Evolutionary conservation across 805 yeast species (phyloP), one percentile per base, ranked within the genome.

Genomic region (Hemisphaericaspora nanyangensis): DNA sequence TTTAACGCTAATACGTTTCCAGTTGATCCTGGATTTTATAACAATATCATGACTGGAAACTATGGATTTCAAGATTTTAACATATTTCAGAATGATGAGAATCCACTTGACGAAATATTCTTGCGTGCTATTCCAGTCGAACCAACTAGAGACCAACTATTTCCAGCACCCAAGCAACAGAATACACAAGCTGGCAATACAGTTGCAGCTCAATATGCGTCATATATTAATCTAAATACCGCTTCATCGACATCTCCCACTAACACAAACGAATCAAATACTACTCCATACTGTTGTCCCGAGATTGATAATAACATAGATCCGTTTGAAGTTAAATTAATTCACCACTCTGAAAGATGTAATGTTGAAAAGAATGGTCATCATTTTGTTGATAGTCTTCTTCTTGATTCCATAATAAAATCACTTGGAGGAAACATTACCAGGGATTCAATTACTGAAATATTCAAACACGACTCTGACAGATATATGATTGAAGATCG

Each of bases 21-120:
- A 8, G 26, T 22, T 3, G 26, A 22, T 22, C 26, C 26, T 2
- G 26, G 26, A 22, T 22, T 22, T 22, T 12, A 22, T 8, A 22
- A 22, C 11, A 22, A 22, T 22, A 22, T 12, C 3, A 22, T 22
- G 8, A 22, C 26, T 2, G 26, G 5, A 11, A 25, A 18, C 16
- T 49, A 58, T 25, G 64, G 60, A 4, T 49, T 63, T n/a, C 69
- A 58, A 24, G 70, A 68, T 30, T 52, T 57, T n/a, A 62, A 63
- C 40, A 57, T 63, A 13, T 68, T 68, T 39, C 60, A 51, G 45
- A 63, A 55, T 41, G 60, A 50, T 29, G 57, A 55, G 20, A 68
- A 68, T 37, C 74, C 73, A 0, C 47, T 68, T 20, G 74, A 67
- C 35, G 70, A 65, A 15, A 51, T 58, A 4, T 50, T 68, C 34